phyloP scores from a whole-genome alignment of 768 basidiomycete species.

The Gymnopilus dilepis region DNA sequence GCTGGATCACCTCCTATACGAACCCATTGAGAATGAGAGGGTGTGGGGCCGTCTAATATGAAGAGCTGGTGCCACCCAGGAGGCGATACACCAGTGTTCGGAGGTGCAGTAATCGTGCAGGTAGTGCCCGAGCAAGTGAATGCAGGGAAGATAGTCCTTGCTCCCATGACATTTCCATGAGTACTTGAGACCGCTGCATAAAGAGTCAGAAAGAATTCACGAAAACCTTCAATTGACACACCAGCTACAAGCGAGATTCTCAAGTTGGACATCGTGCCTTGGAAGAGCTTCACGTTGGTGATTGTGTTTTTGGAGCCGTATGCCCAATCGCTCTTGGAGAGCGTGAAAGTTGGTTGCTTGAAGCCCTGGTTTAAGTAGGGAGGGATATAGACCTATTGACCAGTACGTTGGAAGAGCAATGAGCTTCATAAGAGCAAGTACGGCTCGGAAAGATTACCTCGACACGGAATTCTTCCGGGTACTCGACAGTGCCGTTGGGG shows the following conservation, averaged over 20 bases:
- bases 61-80: slow-evolving; percentile 82
- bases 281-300: slow-evolving; percentile 46
- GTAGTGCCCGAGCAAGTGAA: slow-evolving; percentile 72
- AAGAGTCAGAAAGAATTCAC: slow-evolving; percentile 9
- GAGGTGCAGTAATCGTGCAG: slow-evolving; percentile 81
- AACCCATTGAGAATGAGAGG: slow-evolving; percentile 76
- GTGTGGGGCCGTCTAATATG: slow-evolving; percentile 79
- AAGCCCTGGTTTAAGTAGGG: slow-evolving; percentile 77
- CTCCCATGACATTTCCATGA: slow-evolving; percentile 80
- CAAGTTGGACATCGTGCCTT: slow-evolving; percentile 50
- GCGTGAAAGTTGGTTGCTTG: slow-evolving; percentile 66
- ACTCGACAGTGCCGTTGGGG: slow-evolving; percentile 47
- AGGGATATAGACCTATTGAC: slow-evolving; percentile 74
- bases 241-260: slow-evolving; percentile 70
- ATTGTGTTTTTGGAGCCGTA: slow-evolving; percentile 61
- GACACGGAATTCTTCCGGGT: slow-evolving; percentile 79
- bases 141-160: slow-evolving; percentile 72
- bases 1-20: slow-evolving; percentile 84
- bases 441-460: slow-evolving; percentile 36
- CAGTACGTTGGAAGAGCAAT: background rate
- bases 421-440: background rate
- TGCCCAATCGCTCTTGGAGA: slow-evolving; percentile 65
- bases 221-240: slow-evolving; percentile 33
- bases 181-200: slow-evolving; percentile 71
- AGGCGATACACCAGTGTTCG: slow-evolving; percentile 68